Percentiles rank a stretch among this genome's conserved stretches.
phyloP scores from a whole-genome alignment of 2,329 filamentous ascomycete species.

The Chaetomium strumarium region DNA sequence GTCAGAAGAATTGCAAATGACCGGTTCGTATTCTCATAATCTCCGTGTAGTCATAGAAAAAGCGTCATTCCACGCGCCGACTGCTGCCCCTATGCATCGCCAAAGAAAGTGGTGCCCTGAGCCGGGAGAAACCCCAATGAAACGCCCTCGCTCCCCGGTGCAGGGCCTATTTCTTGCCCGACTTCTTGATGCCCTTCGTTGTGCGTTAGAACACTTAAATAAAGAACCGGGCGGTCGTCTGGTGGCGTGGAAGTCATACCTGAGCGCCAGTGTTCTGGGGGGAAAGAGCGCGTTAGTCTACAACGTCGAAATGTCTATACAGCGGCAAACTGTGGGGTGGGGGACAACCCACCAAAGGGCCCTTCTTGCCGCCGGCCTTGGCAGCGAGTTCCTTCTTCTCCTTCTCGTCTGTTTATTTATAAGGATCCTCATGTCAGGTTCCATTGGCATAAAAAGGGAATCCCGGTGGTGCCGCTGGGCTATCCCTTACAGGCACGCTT shows the following conservation, averaged over 20 bases:
- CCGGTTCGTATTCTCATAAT: too few relatives aligned
- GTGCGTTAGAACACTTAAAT: background rate
- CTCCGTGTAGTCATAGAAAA: too few relatives aligned
- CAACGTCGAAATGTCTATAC: background rate
- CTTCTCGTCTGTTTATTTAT: conserved; percentile 65
- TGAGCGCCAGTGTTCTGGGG: conserved; percentile 24
- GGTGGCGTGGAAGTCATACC: conserved; percentile 11
- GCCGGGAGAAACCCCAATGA: background rate
- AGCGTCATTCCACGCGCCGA: too few relatives aligned
- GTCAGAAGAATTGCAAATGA: too few relatives aligned
- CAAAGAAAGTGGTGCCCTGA: background rate
- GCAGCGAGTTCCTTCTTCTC: conserved; percentile 78
- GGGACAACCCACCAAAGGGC: conserved; percentile 53
- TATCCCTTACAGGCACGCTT: conserved; percentile 64
- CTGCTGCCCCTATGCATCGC: background rate
- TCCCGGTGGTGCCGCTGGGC: too few relatives aligned
- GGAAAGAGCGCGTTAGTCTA: background rate
- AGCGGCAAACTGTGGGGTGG: background rate
- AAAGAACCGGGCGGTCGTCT: background rate
- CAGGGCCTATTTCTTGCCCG: conserved; percentile 76
- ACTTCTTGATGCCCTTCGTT: conserved; percentile 89
- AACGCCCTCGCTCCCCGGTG: background rate
- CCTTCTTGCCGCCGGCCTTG: conserved; percentile 84
- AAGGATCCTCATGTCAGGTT: background rate
- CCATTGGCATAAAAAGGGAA: background rate